Percentiles rank a stretch among this genome's conserved stretches.
phyloP scores from a whole-genome alignment of 2,329 filamentous ascomycete genomes.

The Cryphonectria japonica region DNA sequence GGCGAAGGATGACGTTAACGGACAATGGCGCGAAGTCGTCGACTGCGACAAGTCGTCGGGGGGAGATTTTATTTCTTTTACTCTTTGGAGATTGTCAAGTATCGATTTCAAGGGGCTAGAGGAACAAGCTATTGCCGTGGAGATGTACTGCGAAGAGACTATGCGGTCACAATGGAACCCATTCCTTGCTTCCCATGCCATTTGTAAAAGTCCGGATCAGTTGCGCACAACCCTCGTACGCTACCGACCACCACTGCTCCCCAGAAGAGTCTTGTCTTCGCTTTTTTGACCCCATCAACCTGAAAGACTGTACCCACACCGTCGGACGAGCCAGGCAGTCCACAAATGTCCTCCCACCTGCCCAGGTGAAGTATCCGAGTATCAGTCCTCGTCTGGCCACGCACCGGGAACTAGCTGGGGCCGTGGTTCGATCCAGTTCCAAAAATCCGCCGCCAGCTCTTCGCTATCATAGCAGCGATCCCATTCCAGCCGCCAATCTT shows the following conservation, averaged over 20 bases:
- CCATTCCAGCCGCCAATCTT: conserved; percentile 9
- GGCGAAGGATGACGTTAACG: background rate
- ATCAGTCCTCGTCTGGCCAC: conserved; percentile 6
- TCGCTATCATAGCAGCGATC: background rate
- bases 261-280: background rate
- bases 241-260: background rate
- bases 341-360: background rate
- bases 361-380: background rate
- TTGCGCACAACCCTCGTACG: background rate
- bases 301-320: background rate
- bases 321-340: background rate
- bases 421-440: conserved; percentile 1
- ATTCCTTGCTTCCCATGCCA: background rate
- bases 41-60: background rate
- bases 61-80: background rate
- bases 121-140: background rate
- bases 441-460: conserved; percentile 1
- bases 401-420: background rate
- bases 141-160: background rate
- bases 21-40: background rate
- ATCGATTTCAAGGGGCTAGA: background rate
- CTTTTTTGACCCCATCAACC: background rate
- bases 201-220: background rate
- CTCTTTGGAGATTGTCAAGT: background rate
- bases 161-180: background rate